These are phyloP conservation scores for Dacryopinax spathularia DNA, from an alignment of 768 basidiomycete species.

Conservation along the genomic window DNA sequence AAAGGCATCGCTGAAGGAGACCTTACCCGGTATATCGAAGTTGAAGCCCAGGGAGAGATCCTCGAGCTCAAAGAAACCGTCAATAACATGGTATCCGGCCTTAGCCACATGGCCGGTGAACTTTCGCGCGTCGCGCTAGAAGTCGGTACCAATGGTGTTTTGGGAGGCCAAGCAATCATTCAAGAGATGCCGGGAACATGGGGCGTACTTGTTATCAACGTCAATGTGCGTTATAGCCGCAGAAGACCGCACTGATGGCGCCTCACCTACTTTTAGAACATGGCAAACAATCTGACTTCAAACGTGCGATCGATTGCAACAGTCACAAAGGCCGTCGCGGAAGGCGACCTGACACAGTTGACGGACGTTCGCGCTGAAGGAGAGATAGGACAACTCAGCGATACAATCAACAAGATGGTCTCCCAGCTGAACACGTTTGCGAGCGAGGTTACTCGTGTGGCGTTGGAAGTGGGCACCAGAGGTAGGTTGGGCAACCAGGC, in stretches of 20 bases:
- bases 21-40: conserved; percentile 97
- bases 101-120: conserved; percentile 35
- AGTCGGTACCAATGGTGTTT: conserved; percentile 27
- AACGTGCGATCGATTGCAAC: conserved; percentile 98
- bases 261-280: conserved; percentile 46
- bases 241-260: too few relatives aligned
- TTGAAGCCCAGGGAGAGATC: conserved; percentile 97
- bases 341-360: conserved; percentile 96
- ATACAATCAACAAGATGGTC: conserved; percentile 74
- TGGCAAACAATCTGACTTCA: conserved; percentile 89
- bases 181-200: conserved; percentile 34
- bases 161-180: conserved; percentile 33
- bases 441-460: conserved; percentile 71
- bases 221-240: conserved; percentile 50
- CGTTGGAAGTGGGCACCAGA: conserved; percentile 79
- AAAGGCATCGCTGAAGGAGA: conserved; percentile 98
- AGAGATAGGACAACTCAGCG: conserved; percentile 98
- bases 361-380: conserved; percentile 97
- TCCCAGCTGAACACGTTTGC: conserved; percentile 20
- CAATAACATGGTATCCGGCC: conserved; percentile 97
- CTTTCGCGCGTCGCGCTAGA: conserved; percentile 27
- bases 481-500: conserved; percentile 87
- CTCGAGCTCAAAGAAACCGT: conserved; percentile 97
- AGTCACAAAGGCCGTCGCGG: conserved; percentile 95
- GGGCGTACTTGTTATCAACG: conserved; percentile 29